A percentile compares a stretch with the other conserved stretches of the same genome.
These are phyloP conservation scores for Lophiostoma macrostomum DNA, from an alignment of 495 filamentous ascomycete species.

Conservation along the genomic window DNA sequence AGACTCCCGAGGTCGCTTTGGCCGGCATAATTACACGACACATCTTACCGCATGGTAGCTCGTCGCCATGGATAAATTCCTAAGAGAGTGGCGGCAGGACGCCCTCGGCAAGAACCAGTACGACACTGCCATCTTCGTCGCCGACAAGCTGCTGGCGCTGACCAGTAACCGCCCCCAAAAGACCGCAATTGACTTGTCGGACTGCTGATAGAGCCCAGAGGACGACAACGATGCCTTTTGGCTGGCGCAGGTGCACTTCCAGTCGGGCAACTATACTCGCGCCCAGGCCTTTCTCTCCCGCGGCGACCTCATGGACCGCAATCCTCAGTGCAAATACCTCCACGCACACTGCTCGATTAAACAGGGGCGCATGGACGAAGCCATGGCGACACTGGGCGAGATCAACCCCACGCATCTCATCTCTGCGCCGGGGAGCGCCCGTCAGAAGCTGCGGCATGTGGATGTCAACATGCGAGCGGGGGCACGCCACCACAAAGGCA, in stretches of 20 bases:
- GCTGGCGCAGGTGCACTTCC: slow-evolving; percentile 92
- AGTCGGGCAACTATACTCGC: slow-evolving; percentile 86
- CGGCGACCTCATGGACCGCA: slow-evolving; percentile 76
- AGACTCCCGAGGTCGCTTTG: too few relatives aligned
- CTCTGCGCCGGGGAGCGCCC: slow-evolving; percentile 57
- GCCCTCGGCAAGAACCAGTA: slow-evolving; percentile 90
- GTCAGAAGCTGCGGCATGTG: slow-evolving; percentile 54
- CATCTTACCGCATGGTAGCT: neutral
- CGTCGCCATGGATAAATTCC: slow-evolving; percentile 74
- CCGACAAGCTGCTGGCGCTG: slow-evolving; percentile 91
- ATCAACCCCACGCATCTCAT: slow-evolving; percentile 88
- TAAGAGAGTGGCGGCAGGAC: slow-evolving; percentile 90
- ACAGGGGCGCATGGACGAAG: slow-evolving; percentile 84
- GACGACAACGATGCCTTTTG: slow-evolving; percentile 89
- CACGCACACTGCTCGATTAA: slow-evolving; percentile 90
- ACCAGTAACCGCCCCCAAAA: slow-evolving; percentile 63
- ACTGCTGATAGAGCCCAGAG: slow-evolving; percentile 49
- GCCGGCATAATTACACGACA: too few relatives aligned
- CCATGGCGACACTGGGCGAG: slow-evolving; percentile 82
- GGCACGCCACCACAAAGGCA: slow-evolving; percentile 48
- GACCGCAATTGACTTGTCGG: neutral
- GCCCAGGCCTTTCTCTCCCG: slow-evolving; percentile 81
- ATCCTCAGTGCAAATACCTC: slow-evolving; percentile 83
- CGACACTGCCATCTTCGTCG: slow-evolving; percentile 92
- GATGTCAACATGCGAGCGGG: slow-evolving; percentile 38